Evolutionary conservation across 2,329 filamentous ascomycete genomes (phyloP).

Genomic region (Cryphonectria parasitica): DNA sequence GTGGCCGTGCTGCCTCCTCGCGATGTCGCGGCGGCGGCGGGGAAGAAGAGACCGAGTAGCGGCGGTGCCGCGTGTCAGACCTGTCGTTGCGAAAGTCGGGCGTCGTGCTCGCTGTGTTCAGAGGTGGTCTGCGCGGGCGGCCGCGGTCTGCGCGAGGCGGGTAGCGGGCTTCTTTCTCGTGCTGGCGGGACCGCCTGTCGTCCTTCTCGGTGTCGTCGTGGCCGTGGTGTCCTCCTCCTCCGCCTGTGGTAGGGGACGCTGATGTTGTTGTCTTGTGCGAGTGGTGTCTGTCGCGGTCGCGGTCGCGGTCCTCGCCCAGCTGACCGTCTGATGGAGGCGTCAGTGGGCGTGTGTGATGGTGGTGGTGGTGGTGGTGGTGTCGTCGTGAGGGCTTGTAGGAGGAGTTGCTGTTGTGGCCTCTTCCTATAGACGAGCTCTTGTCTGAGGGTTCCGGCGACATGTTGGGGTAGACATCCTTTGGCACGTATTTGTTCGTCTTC

Average conservation of each 20-base stretch:
- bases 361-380: background rate
- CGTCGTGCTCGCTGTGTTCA: constrained; percentile 19
- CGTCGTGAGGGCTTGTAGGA: background rate
- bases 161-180: constrained; percentile 23
- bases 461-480: background rate
- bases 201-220: constrained; percentile 6
- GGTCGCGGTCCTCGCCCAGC: constrained; percentile 13
- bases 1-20: background rate
- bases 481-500: constrained; percentile 12
- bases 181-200: constrained; percentile 9
- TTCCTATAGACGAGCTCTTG: background rate
- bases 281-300: constrained; percentile 9
- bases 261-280: background rate
- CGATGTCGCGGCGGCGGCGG: constrained; percentile 18
- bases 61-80: constrained; percentile 10
- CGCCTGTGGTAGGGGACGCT: background rate
- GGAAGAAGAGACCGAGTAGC: constrained; percentile 21
- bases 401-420: background rate
- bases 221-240: constrained; percentile 6
- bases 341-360: background rate
- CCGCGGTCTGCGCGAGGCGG: constrained; percentile 25
- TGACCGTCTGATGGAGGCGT: constrained; percentile 27
- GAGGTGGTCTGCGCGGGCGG: constrained; percentile 22
- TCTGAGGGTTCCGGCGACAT: constrained; percentile 17
- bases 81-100: constrained; percentile 22